These are phyloP conservation scores for Entomortierella chlamydospora DNA, from an alignment of 192 early-diverging fungal species.

Conservation along the genomic window DNA sequence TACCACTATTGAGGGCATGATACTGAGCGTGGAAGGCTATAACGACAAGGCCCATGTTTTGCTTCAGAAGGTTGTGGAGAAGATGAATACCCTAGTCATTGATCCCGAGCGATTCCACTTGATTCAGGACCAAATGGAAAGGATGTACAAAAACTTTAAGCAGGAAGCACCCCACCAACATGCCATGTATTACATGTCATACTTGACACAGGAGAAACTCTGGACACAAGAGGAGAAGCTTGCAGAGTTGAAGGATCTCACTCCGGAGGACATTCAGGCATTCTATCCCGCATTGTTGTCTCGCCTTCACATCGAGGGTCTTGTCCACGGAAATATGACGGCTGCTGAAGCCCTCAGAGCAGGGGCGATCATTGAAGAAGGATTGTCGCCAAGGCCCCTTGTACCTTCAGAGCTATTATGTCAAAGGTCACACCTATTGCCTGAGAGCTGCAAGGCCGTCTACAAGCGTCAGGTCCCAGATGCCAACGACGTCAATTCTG, in stretches of 20 bases:
- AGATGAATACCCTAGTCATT: conserved; percentile 73
- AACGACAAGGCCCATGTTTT: conserved; percentile 87
- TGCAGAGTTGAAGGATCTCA: conserved; percentile 75
- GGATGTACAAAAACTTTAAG: conserved; percentile 82
- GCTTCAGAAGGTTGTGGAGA: conserved; percentile 75
- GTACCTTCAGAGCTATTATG: conserved; percentile 65
- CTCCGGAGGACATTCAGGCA: conserved; percentile 74
- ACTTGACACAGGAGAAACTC: conserved; percentile 80
- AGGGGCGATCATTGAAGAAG: conserved; percentile 66
- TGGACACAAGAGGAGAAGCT: conserved; percentile 87
- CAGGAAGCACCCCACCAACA: conserved; percentile 85
- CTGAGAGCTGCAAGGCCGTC: conserved; percentile 60
- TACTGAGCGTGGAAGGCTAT: conserved; percentile 82
- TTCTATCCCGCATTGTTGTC: conserved; percentile 83
- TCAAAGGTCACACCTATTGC: conserved; percentile 67
- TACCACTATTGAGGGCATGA: conserved; percentile 76
- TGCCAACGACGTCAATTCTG: conserved; percentile 87
- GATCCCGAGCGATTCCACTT: conserved; percentile 79
- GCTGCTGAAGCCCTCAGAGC: conserved; percentile 74
- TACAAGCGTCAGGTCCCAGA: conserved; percentile 74
- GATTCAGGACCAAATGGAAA: conserved; percentile 81
- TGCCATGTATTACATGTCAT: conserved; percentile 78
- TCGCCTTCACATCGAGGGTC: conserved; percentile 78
- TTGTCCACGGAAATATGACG: conserved; percentile 90
- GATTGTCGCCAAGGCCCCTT: conserved; percentile 70